Evolutionary conservation across 345 rosid species (phyloP).

Genomic region (Euclidium syriacum): DNA sequence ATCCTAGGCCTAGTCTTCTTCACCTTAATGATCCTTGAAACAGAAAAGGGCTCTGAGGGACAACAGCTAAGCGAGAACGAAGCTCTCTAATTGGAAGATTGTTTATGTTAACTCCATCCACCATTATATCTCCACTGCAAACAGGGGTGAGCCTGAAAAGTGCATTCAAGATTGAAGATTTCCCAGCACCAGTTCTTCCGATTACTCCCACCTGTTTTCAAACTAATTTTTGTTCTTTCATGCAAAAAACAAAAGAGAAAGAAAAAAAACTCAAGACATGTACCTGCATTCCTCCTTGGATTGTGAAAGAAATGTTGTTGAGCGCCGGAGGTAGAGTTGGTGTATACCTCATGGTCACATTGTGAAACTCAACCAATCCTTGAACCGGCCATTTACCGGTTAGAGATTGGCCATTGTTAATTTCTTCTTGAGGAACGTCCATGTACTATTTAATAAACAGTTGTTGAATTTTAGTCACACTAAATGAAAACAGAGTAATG

Average conservation of each 20-base stretch:
- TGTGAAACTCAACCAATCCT: conserved; percentile 68
- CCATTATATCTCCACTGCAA: conserved; percentile 56
- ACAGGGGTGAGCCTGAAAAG: conserved; percentile 73
- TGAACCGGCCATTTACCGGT: conserved; percentile 61
- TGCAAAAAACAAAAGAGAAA: no score
- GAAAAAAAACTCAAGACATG: background rate
- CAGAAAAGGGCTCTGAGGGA: conserved; percentile 87
- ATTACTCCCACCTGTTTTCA: conserved; percentile 71
- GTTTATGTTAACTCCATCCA: conserved; percentile 63
- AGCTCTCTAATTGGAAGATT: conserved; percentile 73
- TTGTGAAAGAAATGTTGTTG: conserved; percentile 46
- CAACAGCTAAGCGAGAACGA: conserved; percentile 67
- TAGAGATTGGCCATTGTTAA: conserved; percentile 41
- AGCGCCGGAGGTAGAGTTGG: conserved; percentile 72
- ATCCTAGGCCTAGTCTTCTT: no score
- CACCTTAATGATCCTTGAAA: conserved; percentile 88
- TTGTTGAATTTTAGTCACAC: conserved; percentile 9
- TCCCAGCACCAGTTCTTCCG: conserved; percentile 97
- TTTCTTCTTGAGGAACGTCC: conserved; percentile 84
- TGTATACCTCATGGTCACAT: conserved; percentile 75
- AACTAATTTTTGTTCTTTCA: background rate
- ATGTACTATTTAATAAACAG: no score
- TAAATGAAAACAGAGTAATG: background rate
- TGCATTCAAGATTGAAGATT: conserved; percentile 82
- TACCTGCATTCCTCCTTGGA: conserved; percentile 71